A percentile compares a stretch with the other conserved stretches of the same genome.
Conservation (phyloP, 164 flowering plant genomes). For the Chimonanthus praecox region DNA sequence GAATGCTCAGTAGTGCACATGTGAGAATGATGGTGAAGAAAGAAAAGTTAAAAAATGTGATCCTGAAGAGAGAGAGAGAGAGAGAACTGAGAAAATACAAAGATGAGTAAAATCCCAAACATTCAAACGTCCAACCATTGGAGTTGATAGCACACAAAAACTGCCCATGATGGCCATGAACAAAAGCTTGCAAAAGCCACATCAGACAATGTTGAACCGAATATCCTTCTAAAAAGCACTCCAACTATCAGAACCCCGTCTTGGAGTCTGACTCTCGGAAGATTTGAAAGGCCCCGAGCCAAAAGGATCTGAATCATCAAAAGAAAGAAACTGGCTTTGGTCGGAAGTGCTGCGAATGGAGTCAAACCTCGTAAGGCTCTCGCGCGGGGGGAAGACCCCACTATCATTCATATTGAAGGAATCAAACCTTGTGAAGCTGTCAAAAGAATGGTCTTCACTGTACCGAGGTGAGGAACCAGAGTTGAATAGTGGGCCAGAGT, state of each 20-base stretch:
- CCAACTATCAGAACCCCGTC: constrained; percentile 54
- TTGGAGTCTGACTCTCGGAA: constrained; percentile 38
- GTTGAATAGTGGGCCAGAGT: constrained; percentile 38
- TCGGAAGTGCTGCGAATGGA: constrained; percentile 41
- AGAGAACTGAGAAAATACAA: constrained; percentile 7
- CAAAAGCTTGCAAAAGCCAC: background rate
- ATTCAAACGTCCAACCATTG: constrained; percentile 9
- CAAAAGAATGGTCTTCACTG: constrained; percentile 57
- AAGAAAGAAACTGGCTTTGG: constrained; percentile 35
- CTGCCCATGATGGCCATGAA: background rate
- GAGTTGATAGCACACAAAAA: constrained; percentile 19
- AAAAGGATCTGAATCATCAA: constrained; percentile 81
- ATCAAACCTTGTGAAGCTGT: constrained; percentile 59
- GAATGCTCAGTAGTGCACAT: constrained; percentile 12
- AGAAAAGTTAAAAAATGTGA: background rate
- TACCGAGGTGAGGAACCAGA: constrained; percentile 53
- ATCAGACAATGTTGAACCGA: background rate
- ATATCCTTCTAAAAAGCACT: constrained; percentile 35
- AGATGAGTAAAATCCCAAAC: constrained; percentile 8
- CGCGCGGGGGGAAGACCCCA: constrained; percentile 32
- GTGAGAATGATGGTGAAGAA: background rate
- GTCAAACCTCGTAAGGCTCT: constrained; percentile 47
- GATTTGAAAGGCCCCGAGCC: constrained; percentile 82
- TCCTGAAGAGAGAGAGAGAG: background rate
- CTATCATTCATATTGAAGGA: constrained; percentile 51